Conservation (phyloP, 768 basidiomycete species). For the Candolleomyces aberdarensis region DNA sequence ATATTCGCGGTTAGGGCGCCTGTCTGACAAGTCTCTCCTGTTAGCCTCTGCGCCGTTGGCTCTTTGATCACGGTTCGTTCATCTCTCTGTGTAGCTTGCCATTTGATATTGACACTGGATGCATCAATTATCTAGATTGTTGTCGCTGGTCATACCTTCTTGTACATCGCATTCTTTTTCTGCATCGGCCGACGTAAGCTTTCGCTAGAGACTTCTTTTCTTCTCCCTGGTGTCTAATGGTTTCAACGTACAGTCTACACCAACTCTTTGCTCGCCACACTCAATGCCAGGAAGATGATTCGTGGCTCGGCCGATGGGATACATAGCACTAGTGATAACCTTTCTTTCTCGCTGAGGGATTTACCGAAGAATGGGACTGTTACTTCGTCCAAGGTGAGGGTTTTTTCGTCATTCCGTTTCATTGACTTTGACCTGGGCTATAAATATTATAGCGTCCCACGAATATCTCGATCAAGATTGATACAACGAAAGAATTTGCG, state of each 20-base stretch:
- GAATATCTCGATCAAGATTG: constrained; percentile 54
- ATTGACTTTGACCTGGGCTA: not conserved
- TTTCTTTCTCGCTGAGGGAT: constrained; percentile 37
- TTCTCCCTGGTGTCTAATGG: not conserved
- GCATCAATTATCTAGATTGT: constrained; percentile 35
- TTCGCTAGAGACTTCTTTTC: not conserved
- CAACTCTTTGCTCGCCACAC: constrained; percentile 58
- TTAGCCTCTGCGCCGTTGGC: constrained; percentile 50
- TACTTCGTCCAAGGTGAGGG: not conserved
- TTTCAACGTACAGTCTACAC: constrained; percentile 46
- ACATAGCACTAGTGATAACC: constrained; percentile 38
- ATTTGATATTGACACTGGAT: constrained; percentile 2
- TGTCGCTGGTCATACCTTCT: constrained; percentile 43
- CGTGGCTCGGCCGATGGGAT: constrained; percentile 36
- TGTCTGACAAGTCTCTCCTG: constrained; percentile 1
- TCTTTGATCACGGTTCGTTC: constrained; percentile 50
- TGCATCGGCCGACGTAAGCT: constrained; percentile 55
- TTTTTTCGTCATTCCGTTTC: not conserved
- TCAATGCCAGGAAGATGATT: constrained; percentile 53
- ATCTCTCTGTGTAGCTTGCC: not conserved
- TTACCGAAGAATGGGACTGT: constrained; percentile 27
- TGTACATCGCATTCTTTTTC: constrained; percentile 61
- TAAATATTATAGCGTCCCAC: constrained; percentile 30
- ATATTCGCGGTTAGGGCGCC: not conserved
- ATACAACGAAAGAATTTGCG: constrained; percentile 49